Base-by-base conservation (phyloP, 805 yeast genomes). In the Candida wancherniae region DNA sequence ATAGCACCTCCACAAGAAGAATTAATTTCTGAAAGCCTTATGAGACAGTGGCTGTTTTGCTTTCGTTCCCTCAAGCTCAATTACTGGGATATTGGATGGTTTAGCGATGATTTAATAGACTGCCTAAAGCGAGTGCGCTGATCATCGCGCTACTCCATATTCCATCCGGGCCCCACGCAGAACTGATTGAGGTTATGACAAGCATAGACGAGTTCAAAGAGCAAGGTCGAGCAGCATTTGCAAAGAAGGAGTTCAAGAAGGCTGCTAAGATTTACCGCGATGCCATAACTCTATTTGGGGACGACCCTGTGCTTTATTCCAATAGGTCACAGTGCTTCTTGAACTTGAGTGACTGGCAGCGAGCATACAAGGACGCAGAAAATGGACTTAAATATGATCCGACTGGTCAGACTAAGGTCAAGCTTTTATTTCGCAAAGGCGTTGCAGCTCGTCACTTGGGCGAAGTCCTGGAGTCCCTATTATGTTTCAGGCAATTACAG, bases 291-390 rank as follows among this genome's bases (percentile, higher is more conserved):
- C 19, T 63, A 11, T 73, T 73, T 29, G 68, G 77, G 0, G 21
- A 42, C 0, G 73, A 75, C 37, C 69, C 87, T 0, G 67, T 79
- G 0, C 57, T 77, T 1, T 77, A 67, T 48, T 71, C 88, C n/a
- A 83, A 83, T 48, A 57, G 81, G 25, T 82, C 92, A 0, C 75
- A 77, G 61, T 66, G 84, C n/a, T 66, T 71, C 39, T 49, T 80
- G 23, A 75, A 77, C 34, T 49, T 76, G 4, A 45, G 58, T 5
- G 67, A 69, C 19, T 77, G 70, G 66, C 44, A 52, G 3, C 55
- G 69, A 11, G 84, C 80, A 3, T 45, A 71, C 3, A 49, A 53
- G 12, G 77, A 72, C 35, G 71, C 83, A 37, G 51, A 67, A 8
- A 45, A 47, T 10, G 88, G 84, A 0, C 51, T 80, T 10, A 27